These are phyloP conservation scores for Aquilaria yunnanensis DNA, from an alignment of 345 rosid genomes.

Conservation along the genomic window DNA sequence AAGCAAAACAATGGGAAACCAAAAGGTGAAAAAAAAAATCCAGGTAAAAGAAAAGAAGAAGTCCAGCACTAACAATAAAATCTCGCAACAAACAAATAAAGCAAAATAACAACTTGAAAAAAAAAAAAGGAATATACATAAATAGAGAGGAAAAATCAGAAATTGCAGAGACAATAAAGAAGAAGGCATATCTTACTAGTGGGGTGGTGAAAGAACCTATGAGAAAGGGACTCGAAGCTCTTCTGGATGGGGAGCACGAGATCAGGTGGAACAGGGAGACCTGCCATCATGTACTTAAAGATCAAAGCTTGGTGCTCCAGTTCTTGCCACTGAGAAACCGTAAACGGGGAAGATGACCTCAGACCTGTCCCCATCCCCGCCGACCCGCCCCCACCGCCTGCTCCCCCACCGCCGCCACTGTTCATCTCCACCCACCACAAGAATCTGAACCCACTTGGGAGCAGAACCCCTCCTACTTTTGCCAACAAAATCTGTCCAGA, in stretches of 20 bases:
- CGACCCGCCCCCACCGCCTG: constrained; percentile 14
- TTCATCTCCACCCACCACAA: constrained; percentile 22
- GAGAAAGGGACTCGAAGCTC: constrained; percentile 44
- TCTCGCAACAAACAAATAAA: constrained; percentile 15
- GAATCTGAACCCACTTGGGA: constrained; percentile 2
- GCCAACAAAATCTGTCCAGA: background rate
- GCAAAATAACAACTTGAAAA: background rate
- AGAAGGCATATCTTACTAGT: constrained; percentile 23
- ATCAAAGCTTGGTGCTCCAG: constrained; percentile 58
- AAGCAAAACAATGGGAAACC: background rate
- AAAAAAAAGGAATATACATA: background rate
- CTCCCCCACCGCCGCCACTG: constrained; percentile 15
- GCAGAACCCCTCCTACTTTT: background rate
- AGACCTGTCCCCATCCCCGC: constrained; percentile 19
- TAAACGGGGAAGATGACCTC: constrained; percentile 37
- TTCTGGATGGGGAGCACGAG: constrained; percentile 49
- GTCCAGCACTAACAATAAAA: background rate
- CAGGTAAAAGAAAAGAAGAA: background rate
- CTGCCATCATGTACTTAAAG: constrained; percentile 54
- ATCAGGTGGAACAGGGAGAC: constrained; percentile 54
- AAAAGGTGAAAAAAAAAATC: background rate
- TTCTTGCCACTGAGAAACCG: constrained; percentile 55
- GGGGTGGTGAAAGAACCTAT: constrained; percentile 41
- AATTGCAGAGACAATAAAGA: background rate
- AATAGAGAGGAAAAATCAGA: background rate